phyloP scores from a whole-genome alignment of 495 filamentous ascomycete species.

The Penicilliopsis zonata region DNA sequence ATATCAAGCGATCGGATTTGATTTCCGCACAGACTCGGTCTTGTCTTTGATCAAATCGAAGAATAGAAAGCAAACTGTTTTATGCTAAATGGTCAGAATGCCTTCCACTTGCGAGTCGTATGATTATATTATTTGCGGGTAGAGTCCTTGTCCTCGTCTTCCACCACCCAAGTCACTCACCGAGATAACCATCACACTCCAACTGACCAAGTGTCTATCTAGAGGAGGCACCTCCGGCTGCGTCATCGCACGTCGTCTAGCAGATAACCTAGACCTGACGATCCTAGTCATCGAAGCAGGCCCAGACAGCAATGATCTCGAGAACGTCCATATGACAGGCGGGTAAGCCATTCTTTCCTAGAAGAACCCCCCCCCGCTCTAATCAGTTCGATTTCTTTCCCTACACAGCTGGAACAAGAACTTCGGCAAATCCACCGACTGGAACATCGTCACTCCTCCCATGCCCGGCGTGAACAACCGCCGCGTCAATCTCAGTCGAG shows the following conservation, averaged over 20 bases:
- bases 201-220: too few species aligned
- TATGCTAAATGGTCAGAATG: too few species aligned
- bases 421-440: slow-evolving; percentile 41
- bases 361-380: background rate
- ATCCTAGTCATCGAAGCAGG: slow-evolving; percentile 48
- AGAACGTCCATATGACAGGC: slow-evolving; percentile 37
- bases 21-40: too few species aligned
- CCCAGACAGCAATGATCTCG: slow-evolving; percentile 27
- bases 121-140: slow-evolving; percentile 1
- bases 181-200: too few species aligned
- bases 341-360: slow-evolving; percentile 12
- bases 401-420: slow-evolving; percentile 25
- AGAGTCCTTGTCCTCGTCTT: too few species aligned
- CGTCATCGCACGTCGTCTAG: slow-evolving; percentile 49
- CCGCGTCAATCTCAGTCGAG: slow-evolving; percentile 45
- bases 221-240: slow-evolving; percentile 51
- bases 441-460: slow-evolving; percentile 45
- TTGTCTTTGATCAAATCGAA: too few species aligned
- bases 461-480: slow-evolving; percentile 40
- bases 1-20: too few species aligned
- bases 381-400: background rate
- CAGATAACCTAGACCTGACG: slow-evolving; percentile 37
- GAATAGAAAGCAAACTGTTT: too few species aligned
- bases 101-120: too few species aligned
- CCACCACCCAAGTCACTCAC: too few species aligned